Percentiles rank a stretch among this genome's conserved stretches.
Evolutionary conservation across 2,329 filamentous ascomycete species (phyloP).

Genomic region (Stagonosporopsis vannaccii): DNA sequence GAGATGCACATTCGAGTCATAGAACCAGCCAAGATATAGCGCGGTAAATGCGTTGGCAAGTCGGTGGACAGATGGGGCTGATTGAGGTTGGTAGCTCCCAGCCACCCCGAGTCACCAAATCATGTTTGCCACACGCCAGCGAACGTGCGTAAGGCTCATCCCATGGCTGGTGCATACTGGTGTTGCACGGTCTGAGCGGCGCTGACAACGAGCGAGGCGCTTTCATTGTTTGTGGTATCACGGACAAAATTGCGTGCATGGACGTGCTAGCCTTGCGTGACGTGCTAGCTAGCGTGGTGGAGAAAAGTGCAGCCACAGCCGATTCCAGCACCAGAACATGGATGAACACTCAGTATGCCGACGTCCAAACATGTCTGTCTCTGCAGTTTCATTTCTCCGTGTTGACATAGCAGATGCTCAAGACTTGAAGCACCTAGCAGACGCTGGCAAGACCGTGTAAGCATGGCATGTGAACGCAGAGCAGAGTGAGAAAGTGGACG

Average conservation of each 20-base stretch:
- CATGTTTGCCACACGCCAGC: conserved; percentile 34
- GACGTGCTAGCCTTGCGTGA: too few relatives aligned
- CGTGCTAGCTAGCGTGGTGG: too few relatives aligned
- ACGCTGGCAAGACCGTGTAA: neutral
- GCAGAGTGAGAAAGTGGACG: neutral
- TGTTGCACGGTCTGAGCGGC: conserved; percentile 6
- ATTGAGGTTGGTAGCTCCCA: conserved; percentile 31
- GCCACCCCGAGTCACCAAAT: conserved; percentile 28
- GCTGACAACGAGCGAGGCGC: neutral
- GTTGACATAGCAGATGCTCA: too few relatives aligned
- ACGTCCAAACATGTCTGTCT: too few relatives aligned
- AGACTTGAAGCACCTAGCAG: neutral
- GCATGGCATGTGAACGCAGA: neutral
- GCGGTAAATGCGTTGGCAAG: conserved; percentile 10
- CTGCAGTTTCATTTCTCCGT: too few relatives aligned
- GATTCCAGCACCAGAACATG: too few relatives aligned
- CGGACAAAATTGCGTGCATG: neutral
- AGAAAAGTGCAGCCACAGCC: neutral
- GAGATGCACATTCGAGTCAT: conserved; percentile 1
- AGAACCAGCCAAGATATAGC: conserved; percentile 3
- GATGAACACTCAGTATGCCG: too few relatives aligned
- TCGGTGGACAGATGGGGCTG: conserved; percentile 29
- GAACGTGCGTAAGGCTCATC: conserved; percentile 13
- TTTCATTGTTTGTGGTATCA: neutral
- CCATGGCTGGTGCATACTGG: conserved; percentile 27